Base-by-base conservation (phyloP, 2,329 filamentous ascomycete species). In the Sporothrix protearum region DNA sequence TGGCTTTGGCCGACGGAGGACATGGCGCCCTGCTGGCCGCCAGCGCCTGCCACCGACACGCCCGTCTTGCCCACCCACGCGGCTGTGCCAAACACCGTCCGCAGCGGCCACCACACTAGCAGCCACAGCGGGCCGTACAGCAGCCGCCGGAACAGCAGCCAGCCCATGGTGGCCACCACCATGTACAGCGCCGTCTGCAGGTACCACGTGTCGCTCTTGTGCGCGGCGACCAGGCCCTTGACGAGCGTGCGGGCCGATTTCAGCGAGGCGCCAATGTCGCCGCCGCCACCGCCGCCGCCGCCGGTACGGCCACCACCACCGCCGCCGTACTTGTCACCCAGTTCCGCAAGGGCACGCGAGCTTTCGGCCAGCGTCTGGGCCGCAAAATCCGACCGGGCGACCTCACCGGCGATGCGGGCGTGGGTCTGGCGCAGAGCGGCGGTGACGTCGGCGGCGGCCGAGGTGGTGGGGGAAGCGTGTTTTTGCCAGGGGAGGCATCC, bases 171-270 rank as follows among this genome's bases (percentile, higher is more conserved):
- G 6, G 83, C 87, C 28, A 91, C 78, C 19, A 98, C 86, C 76
- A 97, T 85, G 79, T 94, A 96, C 75, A 98, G 89, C 1, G 94
- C 89, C 49, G 92, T 96, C 81, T 96, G 92, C 45, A 99, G 87
- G 79, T 99, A 99, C 96, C 96, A 99, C 2, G 94, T 97, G 79
- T 99, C 96, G 75, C 91, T 96, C 85, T 99, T 99, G 79, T 96
- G 93, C 74, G 92, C 96, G 73, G 89, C 88, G 63, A 98, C 83
- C 61, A 99, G 84, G 22, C 92, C 93, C 7, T 89, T 88, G 8
- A 97, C 87, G 22, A 99, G 84, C 71, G 89, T 90, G 75, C 88
- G 87, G 61, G 92, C 94, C 71, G 88, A 91, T 2, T 87, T 85
- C 49, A 99, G 85, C 78, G 97, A 86, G 14, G 88, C 87, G 76